A percentile compares a stretch with the other conserved stretches of the same genome.
These are phyloP conservation scores for Lanmaoa pseudosensibilis DNA, from an alignment of 768 basidiomycete species.

Conservation along the genomic window DNA sequence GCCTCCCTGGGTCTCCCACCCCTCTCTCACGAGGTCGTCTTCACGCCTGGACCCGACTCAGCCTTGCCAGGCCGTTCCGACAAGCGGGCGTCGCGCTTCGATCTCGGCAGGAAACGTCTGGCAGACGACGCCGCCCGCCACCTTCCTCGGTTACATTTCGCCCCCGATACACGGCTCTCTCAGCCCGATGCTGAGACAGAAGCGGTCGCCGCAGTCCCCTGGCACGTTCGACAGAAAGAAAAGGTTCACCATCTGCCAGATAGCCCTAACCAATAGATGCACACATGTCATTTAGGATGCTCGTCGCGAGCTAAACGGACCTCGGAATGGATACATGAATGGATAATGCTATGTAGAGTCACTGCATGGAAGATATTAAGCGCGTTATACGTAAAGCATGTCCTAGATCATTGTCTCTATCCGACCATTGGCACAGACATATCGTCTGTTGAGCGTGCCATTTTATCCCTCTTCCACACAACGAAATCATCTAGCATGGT, in stretches of 20 bases:
- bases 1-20: constrained; percentile 32
- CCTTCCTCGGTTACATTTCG: constrained; percentile 25
- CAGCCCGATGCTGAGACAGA: constrained; percentile 5
- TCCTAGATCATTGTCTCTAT: constrained; percentile 8
- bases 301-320: neutral
- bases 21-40: constrained; percentile 14
- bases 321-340: neutral
- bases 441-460: constrained; percentile 1
- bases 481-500: constrained; percentile 81
- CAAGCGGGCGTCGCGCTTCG: constrained; percentile 23
- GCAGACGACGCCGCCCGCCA: constrained; percentile 10
- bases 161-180: neutral
- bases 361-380: constrained; percentile 15
- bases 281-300: neutral
- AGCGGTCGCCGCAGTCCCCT: neutral
- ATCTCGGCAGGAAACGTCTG: constrained; percentile 19
- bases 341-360: constrained; percentile 10
- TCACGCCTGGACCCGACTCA: neutral
- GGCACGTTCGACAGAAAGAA: neutral
- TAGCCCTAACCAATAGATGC: neutral
- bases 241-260: neutral
- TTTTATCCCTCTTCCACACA: constrained; percentile 51
- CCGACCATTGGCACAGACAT: neutral
- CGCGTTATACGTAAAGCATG: constrained; percentile 10
- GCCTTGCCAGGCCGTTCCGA: neutral